Conservation (phyloP, 208 protist species). For the Crithidia acanthocephali region DNA sequence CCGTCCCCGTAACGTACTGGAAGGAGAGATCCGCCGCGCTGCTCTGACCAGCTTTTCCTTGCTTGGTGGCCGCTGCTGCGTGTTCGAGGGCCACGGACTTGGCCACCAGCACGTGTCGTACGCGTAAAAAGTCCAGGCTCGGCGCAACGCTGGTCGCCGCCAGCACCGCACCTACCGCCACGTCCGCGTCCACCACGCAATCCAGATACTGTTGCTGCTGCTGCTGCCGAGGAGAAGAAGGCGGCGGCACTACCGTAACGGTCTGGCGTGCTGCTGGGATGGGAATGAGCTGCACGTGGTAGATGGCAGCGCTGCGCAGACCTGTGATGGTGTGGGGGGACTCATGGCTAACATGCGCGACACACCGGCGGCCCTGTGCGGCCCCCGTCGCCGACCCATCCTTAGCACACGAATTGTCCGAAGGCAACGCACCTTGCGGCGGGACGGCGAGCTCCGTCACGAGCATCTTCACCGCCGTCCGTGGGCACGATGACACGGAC, state of each 20-base stretch:
- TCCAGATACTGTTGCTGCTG: slow-evolving; percentile 8
- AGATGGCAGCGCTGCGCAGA: slow-evolving; percentile 16
- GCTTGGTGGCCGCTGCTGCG: background rate
- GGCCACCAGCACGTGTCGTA: background rate
- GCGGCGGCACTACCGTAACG: background rate
- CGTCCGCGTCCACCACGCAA: slow-evolving; percentile 13
- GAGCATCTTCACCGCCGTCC: slow-evolving; percentile 8
- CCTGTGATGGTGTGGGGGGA: slow-evolving; percentile 15
- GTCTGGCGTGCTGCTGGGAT: background rate
- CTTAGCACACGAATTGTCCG: too few species aligned
- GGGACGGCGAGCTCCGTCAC: slow-evolving; percentile 17
- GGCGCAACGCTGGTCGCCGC: slow-evolving; percentile 19
- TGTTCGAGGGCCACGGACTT: background rate
- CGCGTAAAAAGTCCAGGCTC: background rate
- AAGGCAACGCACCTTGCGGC: too few species aligned
- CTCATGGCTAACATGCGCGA: background rate
- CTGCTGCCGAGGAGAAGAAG: background rate
- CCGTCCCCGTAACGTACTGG: background rate
- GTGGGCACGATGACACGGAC: background rate
- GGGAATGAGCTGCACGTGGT: slow-evolving; percentile 24
- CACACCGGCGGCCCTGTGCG: background rate
- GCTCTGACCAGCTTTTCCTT: background rate
- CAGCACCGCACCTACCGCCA: slow-evolving; percentile 6
- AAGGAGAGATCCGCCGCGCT: background rate
- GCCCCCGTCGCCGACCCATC: background rate